Evolutionary conservation across 768 basidiomycete species (phyloP).

Genomic region (Leccinum sublutescens): DNA sequence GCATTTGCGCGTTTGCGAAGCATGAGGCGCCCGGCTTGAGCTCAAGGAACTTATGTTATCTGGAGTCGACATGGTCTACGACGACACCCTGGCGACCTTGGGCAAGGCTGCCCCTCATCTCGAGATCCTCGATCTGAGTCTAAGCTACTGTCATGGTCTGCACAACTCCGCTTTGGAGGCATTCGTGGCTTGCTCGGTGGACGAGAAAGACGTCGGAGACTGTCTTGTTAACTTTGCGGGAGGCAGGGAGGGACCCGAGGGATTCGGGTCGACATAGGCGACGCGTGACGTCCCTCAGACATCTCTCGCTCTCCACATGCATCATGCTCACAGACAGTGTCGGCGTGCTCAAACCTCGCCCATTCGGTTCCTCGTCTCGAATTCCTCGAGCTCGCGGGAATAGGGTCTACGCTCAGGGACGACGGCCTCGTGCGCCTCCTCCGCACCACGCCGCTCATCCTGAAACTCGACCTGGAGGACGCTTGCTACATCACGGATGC

Average conservation of each 20-base stretch:
- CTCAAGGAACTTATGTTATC: constrained; percentile 66
- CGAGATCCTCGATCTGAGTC: constrained; percentile 76
- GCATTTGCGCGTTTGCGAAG: constrained; percentile 49
- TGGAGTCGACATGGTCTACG: constrained; percentile 60
- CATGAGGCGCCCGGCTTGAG: constrained; percentile 46
- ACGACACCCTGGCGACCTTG: constrained; percentile 60
- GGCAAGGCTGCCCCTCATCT: constrained; percentile 69
- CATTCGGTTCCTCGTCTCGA: constrained; percentile 69
- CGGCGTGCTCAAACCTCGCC: constrained; percentile 70
- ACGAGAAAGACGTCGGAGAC: constrained; percentile 31
- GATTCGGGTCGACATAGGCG: constrained; percentile 50
- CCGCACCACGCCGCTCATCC: constrained; percentile 64
- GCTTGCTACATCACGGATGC: constrained; percentile 67
- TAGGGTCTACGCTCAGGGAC: constrained; percentile 67
- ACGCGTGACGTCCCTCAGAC: constrained; percentile 66
- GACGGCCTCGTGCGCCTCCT: constrained; percentile 74
- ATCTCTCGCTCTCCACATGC: constrained; percentile 75
- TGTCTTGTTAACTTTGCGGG: constrained; percentile 54
- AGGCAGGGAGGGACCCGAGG: constrained; percentile 56
- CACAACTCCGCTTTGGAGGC: constrained; percentile 76
- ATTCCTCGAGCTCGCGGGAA: constrained; percentile 74
- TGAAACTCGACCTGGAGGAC: constrained; percentile 84
- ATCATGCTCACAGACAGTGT: constrained; percentile 56
- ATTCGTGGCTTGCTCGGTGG: constrained; percentile 55
- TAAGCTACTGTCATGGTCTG: constrained; percentile 55